Percentiles rank a stretch among this genome's conserved stretches.
Conservation (phyloP, 768 basidiomycete genomes). For the Xerocomellus intermedius region DNA sequence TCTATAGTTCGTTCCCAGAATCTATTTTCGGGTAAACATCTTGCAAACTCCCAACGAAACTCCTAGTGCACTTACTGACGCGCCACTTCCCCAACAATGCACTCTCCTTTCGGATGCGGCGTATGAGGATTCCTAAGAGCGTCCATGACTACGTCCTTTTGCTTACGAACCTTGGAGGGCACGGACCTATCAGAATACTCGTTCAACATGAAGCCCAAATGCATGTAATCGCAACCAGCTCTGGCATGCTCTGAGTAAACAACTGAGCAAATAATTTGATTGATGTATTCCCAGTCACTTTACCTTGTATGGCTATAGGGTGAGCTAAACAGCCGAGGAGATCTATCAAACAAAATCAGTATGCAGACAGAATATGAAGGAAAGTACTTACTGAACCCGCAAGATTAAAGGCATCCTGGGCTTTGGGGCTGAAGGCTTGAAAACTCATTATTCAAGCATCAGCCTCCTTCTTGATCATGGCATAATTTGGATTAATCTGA, state of each 20-base stretch:
- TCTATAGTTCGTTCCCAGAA: constrained; percentile 15
- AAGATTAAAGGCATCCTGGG: constrained; percentile 13
- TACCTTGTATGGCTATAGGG: constrained; percentile 13
- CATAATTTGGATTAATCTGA: no score
- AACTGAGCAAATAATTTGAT: neutral
- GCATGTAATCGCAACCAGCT: constrained; percentile 49
- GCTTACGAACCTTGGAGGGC: constrained; percentile 28
- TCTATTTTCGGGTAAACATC: neutral
- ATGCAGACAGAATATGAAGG: neutral
- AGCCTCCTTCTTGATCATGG: neutral
- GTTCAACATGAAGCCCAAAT: constrained; percentile 50
- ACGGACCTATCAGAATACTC: constrained; percentile 46
- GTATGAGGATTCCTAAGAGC: constrained; percentile 11
- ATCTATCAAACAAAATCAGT: neutral
- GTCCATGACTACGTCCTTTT: constrained; percentile 23
- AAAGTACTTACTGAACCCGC: constrained; percentile 4
- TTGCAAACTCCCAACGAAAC: neutral
- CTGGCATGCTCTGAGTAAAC: constrained; percentile 22
- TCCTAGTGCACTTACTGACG: constrained; percentile 12
- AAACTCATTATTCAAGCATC: constrained; percentile 8
- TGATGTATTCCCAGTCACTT: neutral
- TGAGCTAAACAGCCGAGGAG: constrained; percentile 8
- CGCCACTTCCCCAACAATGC: constrained; percentile 17
- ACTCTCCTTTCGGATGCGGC: constrained; percentile 14
- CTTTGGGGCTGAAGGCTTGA: constrained; percentile 8